Evolutionary conservation across 108 stramenopile species (phyloP).

Genomic region (Nannochloropsis gaditana): DNA sequence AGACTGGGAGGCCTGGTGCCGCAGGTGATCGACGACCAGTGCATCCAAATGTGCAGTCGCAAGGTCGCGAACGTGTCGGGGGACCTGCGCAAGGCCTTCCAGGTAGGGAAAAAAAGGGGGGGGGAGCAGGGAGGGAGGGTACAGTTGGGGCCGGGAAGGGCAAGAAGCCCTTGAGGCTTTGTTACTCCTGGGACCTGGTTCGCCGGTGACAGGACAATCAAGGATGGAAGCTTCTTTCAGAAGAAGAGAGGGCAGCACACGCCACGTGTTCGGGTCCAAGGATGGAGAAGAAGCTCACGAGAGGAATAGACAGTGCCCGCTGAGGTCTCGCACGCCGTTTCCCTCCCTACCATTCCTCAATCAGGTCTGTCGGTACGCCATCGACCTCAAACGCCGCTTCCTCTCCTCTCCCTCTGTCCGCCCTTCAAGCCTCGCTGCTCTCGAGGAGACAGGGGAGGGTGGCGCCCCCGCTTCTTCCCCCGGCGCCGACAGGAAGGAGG

Average conservation of each 20-base stretch:
- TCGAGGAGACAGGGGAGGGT: no score
- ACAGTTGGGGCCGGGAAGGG: no score
- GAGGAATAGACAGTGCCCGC: not conserved
- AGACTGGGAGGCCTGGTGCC: not conserved
- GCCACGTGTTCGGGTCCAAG: no score
- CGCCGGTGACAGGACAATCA: no score
- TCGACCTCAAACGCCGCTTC: not conserved
- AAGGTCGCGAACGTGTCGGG: not conserved
- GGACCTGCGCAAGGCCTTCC: conserved; percentile 2
- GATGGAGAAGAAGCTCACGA: no score
- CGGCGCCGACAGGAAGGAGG: conserved; percentile 14
- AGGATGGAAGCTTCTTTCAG: no score
- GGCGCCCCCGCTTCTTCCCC: not conserved
- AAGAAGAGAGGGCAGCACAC: no score
- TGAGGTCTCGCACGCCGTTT: not conserved
- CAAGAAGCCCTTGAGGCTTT: no score
- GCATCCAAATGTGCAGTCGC: not conserved
- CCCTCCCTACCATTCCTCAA: not conserved
- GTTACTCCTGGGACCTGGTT: no score
- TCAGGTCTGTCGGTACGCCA: not conserved
- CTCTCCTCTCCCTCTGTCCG: not conserved
- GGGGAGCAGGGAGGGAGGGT: not conserved
- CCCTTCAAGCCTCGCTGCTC: not conserved
- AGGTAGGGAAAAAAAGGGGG: not conserved
- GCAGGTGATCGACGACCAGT: not conserved